Evolutionary conservation across 371 early-diverging fungal genomes (phyloP), one percentile per base, ranked within the genome.

Genomic region (Haplosporangium sp.): DNA sequence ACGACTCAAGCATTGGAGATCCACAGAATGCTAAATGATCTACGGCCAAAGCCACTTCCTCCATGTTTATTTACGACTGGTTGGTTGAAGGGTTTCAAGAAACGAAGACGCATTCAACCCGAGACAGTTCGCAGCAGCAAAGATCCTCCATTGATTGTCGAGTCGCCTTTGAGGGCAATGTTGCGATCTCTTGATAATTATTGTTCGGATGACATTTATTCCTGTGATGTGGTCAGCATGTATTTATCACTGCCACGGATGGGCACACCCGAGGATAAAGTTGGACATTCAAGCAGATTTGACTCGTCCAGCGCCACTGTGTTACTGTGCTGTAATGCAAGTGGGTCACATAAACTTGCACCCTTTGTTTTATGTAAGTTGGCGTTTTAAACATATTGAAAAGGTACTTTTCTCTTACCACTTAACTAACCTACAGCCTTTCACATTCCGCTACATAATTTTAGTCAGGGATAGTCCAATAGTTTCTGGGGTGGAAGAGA

Each of bases 61-160:
- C 61, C 68, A 17, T 61, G 60, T 39, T 3, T 11, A 15, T 67
- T 67, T 55, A 67, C 68, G 1, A 52, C 60, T 10, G 58, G 68
- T 1, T 67, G 68, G 68, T 47, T 61, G n/a, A 57, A 59, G 15
- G 50, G 68, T 0, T 67, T 61, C 61, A 67, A 67, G 37, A 61
- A 34, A 19, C n/a, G 68, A 58, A 42, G 53, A n/a, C 38, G 20
- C 3, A 59, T 67, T 19, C 44, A 7, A 19, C 34, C 45, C n/a
- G 57, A 65, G n/a, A 10, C 45, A 9, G 10, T 34, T 9, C 59
- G 6, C 10, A 20, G 3, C 37, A 55, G 9, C 38, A 40, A 35
- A 27, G 42, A 42, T 42, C 44, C 42, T 1, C 27, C 47, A 27
- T 13, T 20, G 0, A 27, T 42, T 2, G 3, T 27, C 10, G 45